These are phyloP conservation scores for Pulveroboletus ravenelii DNA, from an alignment of 768 basidiomycete genomes.

Conservation along the genomic window DNA sequence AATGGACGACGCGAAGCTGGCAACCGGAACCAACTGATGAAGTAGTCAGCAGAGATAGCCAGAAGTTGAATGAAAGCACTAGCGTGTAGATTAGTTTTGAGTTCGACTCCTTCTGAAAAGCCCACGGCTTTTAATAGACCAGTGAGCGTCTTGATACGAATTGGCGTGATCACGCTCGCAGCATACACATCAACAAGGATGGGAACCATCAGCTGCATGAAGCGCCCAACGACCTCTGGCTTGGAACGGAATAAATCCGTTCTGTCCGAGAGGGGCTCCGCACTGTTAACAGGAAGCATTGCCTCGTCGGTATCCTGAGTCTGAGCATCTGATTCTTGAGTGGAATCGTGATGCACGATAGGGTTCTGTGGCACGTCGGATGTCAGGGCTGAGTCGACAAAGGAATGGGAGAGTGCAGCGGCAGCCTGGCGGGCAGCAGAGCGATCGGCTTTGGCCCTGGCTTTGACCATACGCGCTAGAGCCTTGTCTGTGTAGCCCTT, in stretches of 20 bases:
- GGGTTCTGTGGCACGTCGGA: conserved; percentile 17
- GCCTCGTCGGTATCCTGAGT: conserved; percentile 41
- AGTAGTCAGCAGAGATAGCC: conserved; percentile 7
- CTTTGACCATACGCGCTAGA: conserved; percentile 68
- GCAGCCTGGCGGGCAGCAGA: conserved; percentile 60
- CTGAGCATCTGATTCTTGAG: conserved; percentile 34
- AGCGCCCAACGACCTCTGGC: conserved; percentile 71
- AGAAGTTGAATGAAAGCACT: conserved; percentile 25
- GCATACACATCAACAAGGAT: conserved; percentile 98
- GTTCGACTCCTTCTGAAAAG: conserved; percentile 73
- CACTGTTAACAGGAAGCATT: conserved; percentile 30
- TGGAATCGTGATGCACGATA: conserved; percentile 19
- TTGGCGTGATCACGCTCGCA: conserved; percentile 86
- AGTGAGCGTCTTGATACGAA: conserved; percentile 84
- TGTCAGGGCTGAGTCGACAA: conserved; percentile 20
- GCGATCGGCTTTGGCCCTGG: conserved; percentile 78
- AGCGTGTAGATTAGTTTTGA: conserved; percentile 76
- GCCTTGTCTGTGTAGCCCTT: conserved; percentile 87
- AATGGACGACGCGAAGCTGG: conserved; percentile 92
- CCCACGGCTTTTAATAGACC: conserved; percentile 88
- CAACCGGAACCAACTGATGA: conserved; percentile 82
- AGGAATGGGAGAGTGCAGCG: conserved; percentile 28
- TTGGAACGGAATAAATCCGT: conserved; percentile 73
- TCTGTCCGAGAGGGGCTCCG: conserved; percentile 44
- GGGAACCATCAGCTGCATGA: conserved; percentile 86